phyloP scores from a whole-genome alignment of 2,329 filamentous ascomycete genomes.

The Diaporthe sp. region DNA sequence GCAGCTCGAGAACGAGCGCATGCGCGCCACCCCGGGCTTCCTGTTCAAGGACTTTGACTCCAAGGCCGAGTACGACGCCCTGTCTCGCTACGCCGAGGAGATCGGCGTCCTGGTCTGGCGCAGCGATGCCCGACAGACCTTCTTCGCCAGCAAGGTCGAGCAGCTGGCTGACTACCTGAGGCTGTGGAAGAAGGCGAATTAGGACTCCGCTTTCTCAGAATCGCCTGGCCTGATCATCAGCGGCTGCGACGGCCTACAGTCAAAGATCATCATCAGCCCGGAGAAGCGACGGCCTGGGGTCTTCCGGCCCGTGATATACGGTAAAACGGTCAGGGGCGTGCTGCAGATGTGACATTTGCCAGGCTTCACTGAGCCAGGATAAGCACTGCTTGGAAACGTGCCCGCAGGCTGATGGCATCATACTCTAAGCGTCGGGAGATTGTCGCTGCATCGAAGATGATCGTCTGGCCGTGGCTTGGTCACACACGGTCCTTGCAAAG shows the following conservation, averaged over 20 bases:
- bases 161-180: constrained; percentile 86
- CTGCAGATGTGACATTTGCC: background rate
- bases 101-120: constrained; percentile 92
- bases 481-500: background rate
- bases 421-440: no score
- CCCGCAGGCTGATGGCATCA: background rate
- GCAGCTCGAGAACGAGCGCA: constrained; percentile 96
- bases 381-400: background rate
- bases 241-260: background rate
- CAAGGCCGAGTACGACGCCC: constrained; percentile 74
- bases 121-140: constrained; percentile 81
- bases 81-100: constrained; percentile 84
- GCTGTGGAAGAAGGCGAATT: constrained; percentile 66
- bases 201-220: constrained; percentile 26
- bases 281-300: background rate
- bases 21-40: constrained; percentile 85
- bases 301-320: background rate
- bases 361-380: no score
- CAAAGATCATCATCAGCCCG: background rate
- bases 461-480: background rate
- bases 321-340: constrained; percentile 17
- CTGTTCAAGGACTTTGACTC: constrained; percentile 89
- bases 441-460: background rate
- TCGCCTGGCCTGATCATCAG: background rate
- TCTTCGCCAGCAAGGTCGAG: constrained; percentile 93